Conservation (phyloP, 2,329 filamentous ascomycete genomes). For the Fusarium redolens region DNA sequence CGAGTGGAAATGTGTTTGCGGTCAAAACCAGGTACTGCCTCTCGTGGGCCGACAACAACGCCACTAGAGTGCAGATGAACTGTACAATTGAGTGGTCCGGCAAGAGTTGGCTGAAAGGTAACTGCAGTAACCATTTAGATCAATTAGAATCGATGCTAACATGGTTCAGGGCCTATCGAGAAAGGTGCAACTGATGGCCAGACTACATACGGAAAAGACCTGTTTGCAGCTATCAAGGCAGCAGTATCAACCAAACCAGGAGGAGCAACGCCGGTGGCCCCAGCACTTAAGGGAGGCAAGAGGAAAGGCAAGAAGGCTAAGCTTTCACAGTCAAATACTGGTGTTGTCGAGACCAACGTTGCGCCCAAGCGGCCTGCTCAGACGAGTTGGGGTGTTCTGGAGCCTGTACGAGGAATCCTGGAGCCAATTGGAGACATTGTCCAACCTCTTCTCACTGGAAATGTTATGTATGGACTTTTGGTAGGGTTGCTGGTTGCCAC, state of each 20-base stretch:
- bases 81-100: slow-evolving; percentile 95
- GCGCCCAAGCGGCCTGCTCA: slow-evolving; percentile 56
- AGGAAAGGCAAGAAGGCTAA: slow-evolving; percentile 69
- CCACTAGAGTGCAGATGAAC: slow-evolving; percentile 86
- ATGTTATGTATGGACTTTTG: slow-evolving; percentile 80
- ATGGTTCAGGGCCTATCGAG: slow-evolving; percentile 82
- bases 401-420: slow-evolving; percentile 77
- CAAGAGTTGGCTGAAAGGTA: slow-evolving; percentile 98
- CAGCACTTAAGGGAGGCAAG: slow-evolving; percentile 64
- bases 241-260: slow-evolving; percentile 76
- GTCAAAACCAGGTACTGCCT: slow-evolving; percentile 96
- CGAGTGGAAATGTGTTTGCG: slow-evolving; percentile 89
- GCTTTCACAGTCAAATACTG: slow-evolving; percentile 58
- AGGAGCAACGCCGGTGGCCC: slow-evolving; percentile 58
- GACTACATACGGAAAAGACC: slow-evolving; percentile 80
- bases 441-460: slow-evolving; percentile 77
- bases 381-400: slow-evolving; percentile 81
- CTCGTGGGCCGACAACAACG: slow-evolving; percentile 88
- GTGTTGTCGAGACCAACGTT: slow-evolving; percentile 54
- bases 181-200: slow-evolving; percentile 95
- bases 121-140: slow-evolving; percentile 39
- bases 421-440: slow-evolving; percentile 77
- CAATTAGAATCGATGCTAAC: slow-evolving; percentile 45
- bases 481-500: slow-evolving; percentile 78
- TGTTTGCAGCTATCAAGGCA: slow-evolving; percentile 78